Conservation (phyloP, 2,329 filamentous ascomycete species). For the Claviceps purpurea region DNA sequence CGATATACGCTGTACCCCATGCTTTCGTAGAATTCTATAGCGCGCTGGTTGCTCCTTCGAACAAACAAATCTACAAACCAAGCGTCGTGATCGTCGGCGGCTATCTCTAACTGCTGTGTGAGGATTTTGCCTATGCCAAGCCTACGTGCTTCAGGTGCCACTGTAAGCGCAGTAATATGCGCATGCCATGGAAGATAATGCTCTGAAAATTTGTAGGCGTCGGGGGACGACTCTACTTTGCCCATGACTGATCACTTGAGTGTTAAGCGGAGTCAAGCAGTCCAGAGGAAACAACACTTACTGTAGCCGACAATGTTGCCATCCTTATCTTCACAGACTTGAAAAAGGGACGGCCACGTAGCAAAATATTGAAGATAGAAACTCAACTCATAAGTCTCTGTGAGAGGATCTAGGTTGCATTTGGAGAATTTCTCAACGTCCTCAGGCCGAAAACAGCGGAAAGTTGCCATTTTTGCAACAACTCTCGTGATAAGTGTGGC, state of each 20-base stretch:
- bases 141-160: conserved; percentile 73
- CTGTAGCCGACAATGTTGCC: conserved; percentile 94
- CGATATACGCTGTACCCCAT: conserved; percentile 90
- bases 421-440: conserved; percentile 85
- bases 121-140: conserved; percentile 78
- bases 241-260: conserved; percentile 65
- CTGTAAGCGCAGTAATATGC: conserved; percentile 90
- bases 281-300: conserved; percentile 28
- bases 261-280: conserved; percentile 13
- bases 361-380: conserved; percentile 96
- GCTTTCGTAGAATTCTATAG: conserved; percentile 76
- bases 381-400: conserved; percentile 91
- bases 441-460: conserved; percentile 70
- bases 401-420: conserved; percentile 89
- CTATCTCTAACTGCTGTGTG: conserved; percentile 67
- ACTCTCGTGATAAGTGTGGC: background rate
- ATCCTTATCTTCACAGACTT: conserved; percentile 71
- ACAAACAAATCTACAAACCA: conserved; percentile 98
- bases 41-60: conserved; percentile 72
- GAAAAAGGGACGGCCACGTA: conserved; percentile 90
- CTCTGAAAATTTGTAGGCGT: conserved; percentile 58
- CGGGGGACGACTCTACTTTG: conserved; percentile 80
- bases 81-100: conserved; percentile 66
- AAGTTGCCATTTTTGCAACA: conserved; percentile 52
- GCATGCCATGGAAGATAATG: conserved; percentile 99